These are phyloP conservation scores for Penicillium nordicum DNA, from an alignment of 2,329 filamentous ascomycete species.

Conservation along the genomic window DNA sequence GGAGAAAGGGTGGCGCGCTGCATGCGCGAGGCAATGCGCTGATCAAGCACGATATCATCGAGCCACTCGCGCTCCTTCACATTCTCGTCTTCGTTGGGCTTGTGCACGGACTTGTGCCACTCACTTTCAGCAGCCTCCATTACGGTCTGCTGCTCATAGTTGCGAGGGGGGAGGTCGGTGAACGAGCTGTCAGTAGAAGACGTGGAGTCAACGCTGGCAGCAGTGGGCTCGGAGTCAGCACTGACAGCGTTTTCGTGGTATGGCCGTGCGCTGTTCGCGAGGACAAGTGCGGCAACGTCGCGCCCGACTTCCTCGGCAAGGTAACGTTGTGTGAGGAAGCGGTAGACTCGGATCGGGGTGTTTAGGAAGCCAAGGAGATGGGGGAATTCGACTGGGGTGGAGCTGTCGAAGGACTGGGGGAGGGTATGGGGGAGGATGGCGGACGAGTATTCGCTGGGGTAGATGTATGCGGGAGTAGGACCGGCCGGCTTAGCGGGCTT, in stretches of 20 bases:
- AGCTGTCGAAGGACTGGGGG: constrained; percentile 70
- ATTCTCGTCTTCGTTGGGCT: constrained; percentile 50
- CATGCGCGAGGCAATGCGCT: constrained; percentile 75
- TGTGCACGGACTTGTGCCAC: constrained; percentile 78
- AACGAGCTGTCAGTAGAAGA: constrained; percentile 43
- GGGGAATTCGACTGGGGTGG: constrained; percentile 70
- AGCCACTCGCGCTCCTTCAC: constrained; percentile 71
- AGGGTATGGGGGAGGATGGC: constrained; percentile 62
- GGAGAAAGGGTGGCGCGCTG: constrained; percentile 66
- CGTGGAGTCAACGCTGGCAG: constrained; percentile 17
- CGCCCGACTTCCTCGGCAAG: constrained; percentile 87
- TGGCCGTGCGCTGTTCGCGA: constrained; percentile 48
- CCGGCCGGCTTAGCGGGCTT: constrained; percentile 51
- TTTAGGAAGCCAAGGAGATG: constrained; percentile 91
- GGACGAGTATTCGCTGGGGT: constrained; percentile 65
- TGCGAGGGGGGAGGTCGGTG: constrained; percentile 29
- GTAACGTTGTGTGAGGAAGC: constrained; percentile 76
- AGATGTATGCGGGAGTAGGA: constrained; percentile 70
- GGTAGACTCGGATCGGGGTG: constrained; percentile 78
- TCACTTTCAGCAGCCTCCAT: constrained; percentile 71
- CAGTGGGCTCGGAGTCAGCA: constrained; percentile 20
- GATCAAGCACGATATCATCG: constrained; percentile 70
- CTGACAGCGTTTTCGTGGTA: constrained; percentile 34
- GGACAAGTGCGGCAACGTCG: constrained; percentile 79
- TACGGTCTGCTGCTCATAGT: constrained; percentile 61